Conservation (phyloP, 2,329 filamentous ascomycete genomes). For the Sporothrix sp. region DNA sequence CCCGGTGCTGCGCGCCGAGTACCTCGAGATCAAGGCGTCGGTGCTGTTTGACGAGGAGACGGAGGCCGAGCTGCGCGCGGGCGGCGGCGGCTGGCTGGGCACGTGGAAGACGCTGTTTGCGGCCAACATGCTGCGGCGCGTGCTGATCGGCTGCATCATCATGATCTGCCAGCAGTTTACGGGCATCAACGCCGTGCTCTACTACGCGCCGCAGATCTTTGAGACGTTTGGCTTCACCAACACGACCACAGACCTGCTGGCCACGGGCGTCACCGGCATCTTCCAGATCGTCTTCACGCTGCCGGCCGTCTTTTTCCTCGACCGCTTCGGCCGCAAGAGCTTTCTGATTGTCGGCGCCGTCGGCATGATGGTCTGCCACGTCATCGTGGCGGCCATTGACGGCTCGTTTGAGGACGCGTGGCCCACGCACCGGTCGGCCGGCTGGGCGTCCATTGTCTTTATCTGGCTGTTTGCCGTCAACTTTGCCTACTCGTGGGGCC, state of each 20-base stretch:
- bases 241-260: constrained; percentile 48
- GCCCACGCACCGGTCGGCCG: constrained; percentile 5
- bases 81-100: constrained; percentile 51
- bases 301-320: constrained; percentile 51
- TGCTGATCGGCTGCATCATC: constrained; percentile 33
- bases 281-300: constrained; percentile 32
- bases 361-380: constrained; percentile 70
- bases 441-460: constrained; percentile 10
- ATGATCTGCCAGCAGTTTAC: constrained; percentile 51
- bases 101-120: constrained; percentile 59
- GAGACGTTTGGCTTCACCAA: constrained; percentile 51
- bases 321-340: constrained; percentile 31
- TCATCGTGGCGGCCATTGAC: constrained; percentile 70
- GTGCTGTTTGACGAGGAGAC: constrained; percentile 59
- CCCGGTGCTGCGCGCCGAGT: constrained; percentile 33
- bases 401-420: constrained; percentile 31
- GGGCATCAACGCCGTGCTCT: constrained; percentile 50
- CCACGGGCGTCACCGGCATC: constrained; percentile 54
- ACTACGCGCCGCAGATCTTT: constrained; percentile 61
- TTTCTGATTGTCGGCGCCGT: constrained; percentile 20
- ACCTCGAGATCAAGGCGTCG: constrained; percentile 38
- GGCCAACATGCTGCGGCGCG: constrained; percentile 42
- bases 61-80: constrained; percentile 59
- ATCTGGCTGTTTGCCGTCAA: constrained; percentile 12
- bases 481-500: constrained; percentile 17